Evolutionary conservation across 73 alveolate species (phyloP).

Genomic region (Symbiodinium natans): DNA sequence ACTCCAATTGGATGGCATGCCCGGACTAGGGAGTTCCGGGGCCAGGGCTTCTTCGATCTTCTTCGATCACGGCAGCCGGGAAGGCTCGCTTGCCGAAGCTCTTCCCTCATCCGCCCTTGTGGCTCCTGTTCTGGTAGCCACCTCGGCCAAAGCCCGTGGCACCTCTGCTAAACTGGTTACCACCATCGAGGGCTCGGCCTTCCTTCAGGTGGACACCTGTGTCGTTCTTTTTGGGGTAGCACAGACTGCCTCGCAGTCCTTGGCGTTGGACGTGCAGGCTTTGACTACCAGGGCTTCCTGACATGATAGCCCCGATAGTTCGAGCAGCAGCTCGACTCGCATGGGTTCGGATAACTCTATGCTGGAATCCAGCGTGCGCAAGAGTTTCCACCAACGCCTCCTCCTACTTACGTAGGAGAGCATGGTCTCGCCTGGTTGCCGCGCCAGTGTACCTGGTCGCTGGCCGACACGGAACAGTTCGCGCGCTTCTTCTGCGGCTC

Average conservation of each 20-base stretch:
- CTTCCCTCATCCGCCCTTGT: no score
- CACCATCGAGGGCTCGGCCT: neutral
- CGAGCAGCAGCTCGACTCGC: neutral
- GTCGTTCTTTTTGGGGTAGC: neutral
- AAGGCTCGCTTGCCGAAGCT: no score
- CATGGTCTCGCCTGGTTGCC: neutral
- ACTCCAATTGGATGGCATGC: neutral
- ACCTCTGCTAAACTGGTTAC: no score
- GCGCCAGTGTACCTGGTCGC: neutral
- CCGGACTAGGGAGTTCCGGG: no score
- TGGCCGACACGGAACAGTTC: constrained; percentile 25
- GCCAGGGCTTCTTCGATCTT: no score
- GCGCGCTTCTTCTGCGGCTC: neutral
- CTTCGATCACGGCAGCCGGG: no score
- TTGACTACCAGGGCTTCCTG: constrained; percentile 6
- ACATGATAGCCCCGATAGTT: neutral
- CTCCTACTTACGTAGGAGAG: neutral
- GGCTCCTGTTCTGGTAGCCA: no score
- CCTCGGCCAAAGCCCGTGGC: no score
- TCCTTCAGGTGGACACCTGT: neutral
- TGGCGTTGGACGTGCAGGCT: neutral
- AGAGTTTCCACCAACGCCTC: neutral
- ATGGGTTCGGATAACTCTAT: neutral
- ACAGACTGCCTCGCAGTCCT: neutral
- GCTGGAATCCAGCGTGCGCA: neutral